These are phyloP conservation scores for Salvia rosmarinus DNA, from an alignment of 257 asterid genomes.

Conservation along the genomic window DNA sequence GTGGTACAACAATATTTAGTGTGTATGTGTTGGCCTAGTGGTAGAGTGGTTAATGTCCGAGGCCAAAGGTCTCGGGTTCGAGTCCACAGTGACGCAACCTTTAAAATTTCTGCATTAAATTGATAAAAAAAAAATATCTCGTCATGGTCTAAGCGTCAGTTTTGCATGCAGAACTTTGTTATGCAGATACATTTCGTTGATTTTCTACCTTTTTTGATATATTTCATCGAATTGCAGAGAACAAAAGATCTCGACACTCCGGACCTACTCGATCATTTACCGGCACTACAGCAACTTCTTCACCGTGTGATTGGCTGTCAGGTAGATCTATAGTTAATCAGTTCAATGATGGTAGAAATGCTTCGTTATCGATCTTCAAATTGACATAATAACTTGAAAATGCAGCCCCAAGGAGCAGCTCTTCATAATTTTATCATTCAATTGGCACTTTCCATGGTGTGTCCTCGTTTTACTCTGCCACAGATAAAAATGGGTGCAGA, in stretches of 20 bases:
- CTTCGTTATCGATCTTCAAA: neutral
- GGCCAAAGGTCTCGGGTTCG: too few relatives aligned
- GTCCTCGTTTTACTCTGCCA: conserved; percentile 24
- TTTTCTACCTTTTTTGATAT: neutral
- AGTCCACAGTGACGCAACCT: too few relatives aligned
- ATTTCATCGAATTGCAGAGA: conserved; percentile 56
- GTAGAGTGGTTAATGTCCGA: too few relatives aligned
- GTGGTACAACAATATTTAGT: too few relatives aligned
- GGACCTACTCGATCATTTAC: conserved; percentile 80
- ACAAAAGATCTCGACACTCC: conserved; percentile 86
- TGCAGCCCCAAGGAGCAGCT: conserved; percentile 99
- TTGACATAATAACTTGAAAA: conserved; percentile 25
- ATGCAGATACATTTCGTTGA: neutral
- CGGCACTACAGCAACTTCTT: conserved; percentile 84
- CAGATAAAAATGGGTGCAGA: neutral
- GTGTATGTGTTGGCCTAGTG: too few relatives aligned
- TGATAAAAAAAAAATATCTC: too few relatives aligned
- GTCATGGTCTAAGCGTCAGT: neutral
- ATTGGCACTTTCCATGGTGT: conserved; percentile 92
- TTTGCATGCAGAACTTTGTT: conserved; percentile 4
- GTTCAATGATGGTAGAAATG: conserved; percentile 16
- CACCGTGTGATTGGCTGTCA: conserved; percentile 86
- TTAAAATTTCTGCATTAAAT: too few relatives aligned
- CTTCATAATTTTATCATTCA: conserved; percentile 81
- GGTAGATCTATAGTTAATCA: conserved; percentile 50